Conservation (phyloP, 768 basidiomycete genomes). For the Pisolithus albus region DNA sequence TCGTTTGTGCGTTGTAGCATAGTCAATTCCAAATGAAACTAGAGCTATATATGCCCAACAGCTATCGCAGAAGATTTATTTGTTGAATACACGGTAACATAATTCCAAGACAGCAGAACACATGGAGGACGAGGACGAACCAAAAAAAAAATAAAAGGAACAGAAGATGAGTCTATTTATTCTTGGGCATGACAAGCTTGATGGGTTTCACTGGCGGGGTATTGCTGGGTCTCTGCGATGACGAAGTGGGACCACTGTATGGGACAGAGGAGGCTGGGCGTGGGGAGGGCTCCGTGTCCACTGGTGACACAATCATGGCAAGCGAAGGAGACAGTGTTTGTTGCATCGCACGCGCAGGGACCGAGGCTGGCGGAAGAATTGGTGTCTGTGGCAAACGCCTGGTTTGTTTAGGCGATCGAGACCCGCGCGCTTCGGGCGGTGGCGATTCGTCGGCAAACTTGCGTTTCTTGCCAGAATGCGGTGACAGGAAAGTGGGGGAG, state of each 20-base stretch:
- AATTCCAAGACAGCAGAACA: slow-evolving; percentile 1
- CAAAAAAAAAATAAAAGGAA: not conserved
- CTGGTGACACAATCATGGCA: slow-evolving; percentile 30
- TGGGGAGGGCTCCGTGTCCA: slow-evolving; percentile 28
- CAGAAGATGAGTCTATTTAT: slow-evolving; percentile 14
- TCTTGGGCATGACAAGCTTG: slow-evolving; percentile 27
- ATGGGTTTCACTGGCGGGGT: slow-evolving; percentile 25
- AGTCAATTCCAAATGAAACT: not conserved
- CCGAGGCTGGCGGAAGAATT: slow-evolving; percentile 19
- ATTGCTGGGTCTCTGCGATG: slow-evolving; percentile 16
- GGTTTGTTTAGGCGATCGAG: slow-evolving; percentile 26
- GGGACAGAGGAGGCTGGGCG: slow-evolving; percentile 24
- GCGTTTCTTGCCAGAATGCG: slow-evolving; percentile 29
- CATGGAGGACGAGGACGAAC: not conserved
- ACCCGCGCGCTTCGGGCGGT: slow-evolving; percentile 6
- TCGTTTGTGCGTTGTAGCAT: not conserved
- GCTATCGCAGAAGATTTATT: not conserved
- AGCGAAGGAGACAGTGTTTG: slow-evolving; percentile 29
- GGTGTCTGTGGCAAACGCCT: slow-evolving; percentile 30
- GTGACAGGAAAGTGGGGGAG: slow-evolving; percentile 13
- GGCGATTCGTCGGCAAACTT: slow-evolving; percentile 30
- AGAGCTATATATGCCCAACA: not conserved
- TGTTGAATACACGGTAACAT: not conserved
- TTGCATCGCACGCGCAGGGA: slow-evolving; percentile 27
- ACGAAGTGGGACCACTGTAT: slow-evolving; percentile 10